Percentiles rank a stretch among this genome's conserved stretches.
phyloP scores from a whole-genome alignment of 2,329 filamentous ascomycete species.

The Madurella fahalii region DNA sequence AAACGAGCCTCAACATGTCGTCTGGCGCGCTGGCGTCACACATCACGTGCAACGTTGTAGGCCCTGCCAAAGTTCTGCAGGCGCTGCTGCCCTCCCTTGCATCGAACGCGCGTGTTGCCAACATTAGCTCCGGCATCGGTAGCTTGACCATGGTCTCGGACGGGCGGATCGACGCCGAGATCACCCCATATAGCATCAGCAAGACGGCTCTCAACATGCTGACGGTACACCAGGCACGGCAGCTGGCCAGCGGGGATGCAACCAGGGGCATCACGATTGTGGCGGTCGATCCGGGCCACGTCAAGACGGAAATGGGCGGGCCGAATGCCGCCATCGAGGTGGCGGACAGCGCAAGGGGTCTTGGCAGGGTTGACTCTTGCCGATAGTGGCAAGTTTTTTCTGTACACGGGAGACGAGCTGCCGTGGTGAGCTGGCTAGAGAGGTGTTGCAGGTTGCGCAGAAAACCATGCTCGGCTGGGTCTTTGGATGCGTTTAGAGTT shows the following conservation, averaged over 20 bases:
- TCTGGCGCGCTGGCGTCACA: conserved; percentile 34
- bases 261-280: conserved; percentile 25
- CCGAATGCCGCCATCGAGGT: conserved; percentile 25
- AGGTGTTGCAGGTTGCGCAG: neutral
- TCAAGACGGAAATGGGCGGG: conserved; percentile 32
- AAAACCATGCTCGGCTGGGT: neutral
- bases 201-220: conserved; percentile 33
- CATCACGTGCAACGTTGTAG: conserved; percentile 44
- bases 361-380: conserved; percentile 63
- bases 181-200: conserved; percentile 30
- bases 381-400: conserved; percentile 24
- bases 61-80: conserved; percentile 41
- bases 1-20: conserved; percentile 34
- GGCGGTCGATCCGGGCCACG: conserved; percentile 31
- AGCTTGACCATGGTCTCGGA: neutral
- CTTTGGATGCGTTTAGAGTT: too few species aligned
- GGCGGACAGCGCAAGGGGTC: conserved; percentile 36
- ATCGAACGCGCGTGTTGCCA: neutral
- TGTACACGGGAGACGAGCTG: conserved; percentile 14
- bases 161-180: neutral
- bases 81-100: conserved; percentile 26
- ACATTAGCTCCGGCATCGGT: conserved; percentile 13
- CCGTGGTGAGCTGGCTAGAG: conserved; percentile 18
- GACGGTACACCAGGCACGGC: conserved; percentile 23
- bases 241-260: conserved; percentile 13